Percentiles rank a stretch among this genome's conserved stretches.
These are phyloP conservation scores for Podospora pseudoanserina DNA, from an alignment of 495 filamentous ascomycete genomes.

Conservation along the genomic window DNA sequence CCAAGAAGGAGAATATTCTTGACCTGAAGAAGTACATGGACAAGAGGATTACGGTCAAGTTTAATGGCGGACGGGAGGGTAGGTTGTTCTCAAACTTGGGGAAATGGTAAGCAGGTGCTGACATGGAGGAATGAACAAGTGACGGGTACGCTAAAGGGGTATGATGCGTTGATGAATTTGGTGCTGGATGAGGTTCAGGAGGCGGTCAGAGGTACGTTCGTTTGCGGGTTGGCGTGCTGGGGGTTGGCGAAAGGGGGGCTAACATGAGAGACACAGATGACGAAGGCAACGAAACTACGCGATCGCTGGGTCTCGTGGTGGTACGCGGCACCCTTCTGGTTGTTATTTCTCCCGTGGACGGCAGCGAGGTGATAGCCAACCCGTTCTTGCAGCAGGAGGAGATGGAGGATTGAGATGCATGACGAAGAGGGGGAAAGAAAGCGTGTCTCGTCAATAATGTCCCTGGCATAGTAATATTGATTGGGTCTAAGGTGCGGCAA, in stretches of 20 bases:
- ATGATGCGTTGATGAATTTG: slow-evolving; percentile 95
- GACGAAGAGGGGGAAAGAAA: neutral
- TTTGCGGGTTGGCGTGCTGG: no score
- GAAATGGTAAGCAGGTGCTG: neutral
- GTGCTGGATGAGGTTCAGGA: slow-evolving; percentile 95
- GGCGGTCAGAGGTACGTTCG: slow-evolving; percentile 66
- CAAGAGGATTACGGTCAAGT: slow-evolving; percentile 90
- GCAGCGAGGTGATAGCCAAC: slow-evolving; percentile 92
- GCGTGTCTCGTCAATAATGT: neutral
- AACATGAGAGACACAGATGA: slow-evolving; percentile 58
- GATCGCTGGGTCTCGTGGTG: slow-evolving; percentile 84
- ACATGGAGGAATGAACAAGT: slow-evolving; percentile 55
- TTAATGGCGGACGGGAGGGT: slow-evolving; percentile 95
- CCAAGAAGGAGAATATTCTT: slow-evolving; percentile 97
- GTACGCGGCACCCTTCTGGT: slow-evolving; percentile 90
- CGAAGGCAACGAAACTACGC: slow-evolving; percentile 79
- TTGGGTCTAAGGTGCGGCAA: neutral
- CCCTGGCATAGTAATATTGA: neutral
- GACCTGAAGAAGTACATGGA: slow-evolving; percentile 95
- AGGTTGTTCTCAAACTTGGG: slow-evolving; percentile 51
- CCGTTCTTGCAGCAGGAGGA: slow-evolving; percentile 77
- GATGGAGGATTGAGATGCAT: slow-evolving; percentile 3
- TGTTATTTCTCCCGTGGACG: slow-evolving; percentile 86
- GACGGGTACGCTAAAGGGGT: slow-evolving; percentile 84
- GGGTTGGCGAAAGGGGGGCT: neutral